Base-by-base conservation (phyloP, 176 grass and related monocot genomes). In the Musa itinerans region DNA sequence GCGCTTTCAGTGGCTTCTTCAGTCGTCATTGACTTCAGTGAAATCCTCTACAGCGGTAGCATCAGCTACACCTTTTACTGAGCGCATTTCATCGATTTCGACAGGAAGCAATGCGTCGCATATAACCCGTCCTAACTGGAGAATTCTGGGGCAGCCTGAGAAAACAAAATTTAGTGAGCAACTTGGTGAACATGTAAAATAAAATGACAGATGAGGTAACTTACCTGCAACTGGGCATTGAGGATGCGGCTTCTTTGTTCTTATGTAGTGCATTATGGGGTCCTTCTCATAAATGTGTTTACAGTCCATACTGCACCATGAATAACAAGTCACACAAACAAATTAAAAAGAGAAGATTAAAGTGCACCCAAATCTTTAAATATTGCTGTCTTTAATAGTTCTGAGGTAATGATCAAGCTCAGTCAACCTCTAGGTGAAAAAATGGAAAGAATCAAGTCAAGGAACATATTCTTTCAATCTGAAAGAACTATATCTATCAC, bases 281-380 rank as follows among this genome's bases (percentile, higher is more conserved):
- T 53, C 86, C 29, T 69, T 91, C 78, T 98, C 94, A 29, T 98
- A 93, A 63, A 98, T 93, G 63, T 93, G 94, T 78, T 76, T 87
- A 50, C 94, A 93, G 50, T 93, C 90, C 64, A 65, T 62, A 70
- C 90, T 98, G 82, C 79, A 89, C 20, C 74, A 15, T 49, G 66
- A 69, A 50, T 25, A 89, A 71, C 22, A 81, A 26, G 17, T 64
- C 65, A 10, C 8, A 43, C 34, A 43, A 43, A 43, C 34, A 43
- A 43, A 43, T 6, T 5, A 43, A 43, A 43, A 43, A 43, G 34
- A 43, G 4, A 43, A 6, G 63, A 13, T 26, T 26, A 11, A 65
- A 65, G 63, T 22, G 63, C 63, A 13, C 12, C 11, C 11, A 24
- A 20, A 26, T 26, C 22, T 26, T 65, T 65, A n/a, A 5, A 13